These are phyloP conservation scores for Benincasa hispida DNA, from an alignment of 306 rosid species.

Conservation along the genomic window DNA sequence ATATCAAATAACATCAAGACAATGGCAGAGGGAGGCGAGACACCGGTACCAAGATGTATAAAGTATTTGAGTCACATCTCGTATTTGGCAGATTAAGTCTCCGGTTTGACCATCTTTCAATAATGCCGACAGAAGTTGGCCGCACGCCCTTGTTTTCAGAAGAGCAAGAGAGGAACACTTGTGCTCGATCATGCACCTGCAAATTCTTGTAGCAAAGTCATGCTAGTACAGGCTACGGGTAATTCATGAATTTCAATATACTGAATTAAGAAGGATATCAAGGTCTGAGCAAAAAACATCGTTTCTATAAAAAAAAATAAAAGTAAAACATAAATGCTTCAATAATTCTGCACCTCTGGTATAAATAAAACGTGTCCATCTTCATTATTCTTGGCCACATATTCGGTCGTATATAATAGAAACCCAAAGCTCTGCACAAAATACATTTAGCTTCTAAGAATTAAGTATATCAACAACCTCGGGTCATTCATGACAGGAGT, in stretches of 20 bases:
- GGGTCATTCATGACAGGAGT: conserved; percentile 9
- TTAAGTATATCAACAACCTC: conserved; percentile 8
- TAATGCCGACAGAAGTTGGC: conserved; percentile 57
- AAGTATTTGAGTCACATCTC: conserved; percentile 37
- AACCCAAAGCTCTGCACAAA: conserved; percentile 71
- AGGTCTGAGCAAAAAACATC: neutral
- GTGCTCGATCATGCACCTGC: conserved; percentile 97
- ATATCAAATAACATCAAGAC: neutral
- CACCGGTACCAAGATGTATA: conserved; percentile 53
- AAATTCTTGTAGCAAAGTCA: neutral
- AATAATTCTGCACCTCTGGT: conserved; percentile 36
- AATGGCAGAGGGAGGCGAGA: neutral
- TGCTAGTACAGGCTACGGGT: neutral
- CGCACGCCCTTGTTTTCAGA: conserved; percentile 27
- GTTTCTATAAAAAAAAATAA: neutral
- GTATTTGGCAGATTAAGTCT: conserved; percentile 46
- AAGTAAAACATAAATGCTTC: neutral
- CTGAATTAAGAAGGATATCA: neutral
- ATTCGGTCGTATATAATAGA: conserved; percentile 50
- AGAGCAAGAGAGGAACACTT: conserved; percentile 62
- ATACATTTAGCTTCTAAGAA: conserved; percentile 15
- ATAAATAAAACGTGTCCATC: conserved; percentile 37
- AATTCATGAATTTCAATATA: neutral
- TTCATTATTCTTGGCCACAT: conserved; percentile 26
- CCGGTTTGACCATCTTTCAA: conserved; percentile 61